Conservation (phyloP, 1,284 basidiomycete species). For the Flammula alnicola region DNA sequence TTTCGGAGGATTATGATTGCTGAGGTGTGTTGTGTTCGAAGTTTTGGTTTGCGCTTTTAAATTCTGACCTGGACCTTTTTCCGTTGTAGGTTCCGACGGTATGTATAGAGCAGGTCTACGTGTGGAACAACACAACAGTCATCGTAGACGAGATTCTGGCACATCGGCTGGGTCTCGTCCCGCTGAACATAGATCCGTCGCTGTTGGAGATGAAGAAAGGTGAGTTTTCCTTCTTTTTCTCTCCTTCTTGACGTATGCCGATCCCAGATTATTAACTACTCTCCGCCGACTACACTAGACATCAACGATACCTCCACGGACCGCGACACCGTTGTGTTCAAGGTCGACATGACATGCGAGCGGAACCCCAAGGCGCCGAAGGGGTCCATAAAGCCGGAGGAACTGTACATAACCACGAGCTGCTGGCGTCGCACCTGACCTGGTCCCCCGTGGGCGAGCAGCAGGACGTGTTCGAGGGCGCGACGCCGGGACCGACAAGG, state of each 20-base stretch:
- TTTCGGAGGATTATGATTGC: conserved; percentile 92
- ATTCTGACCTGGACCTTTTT: conserved; percentile 10
- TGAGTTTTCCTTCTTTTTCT: conserved; percentile 19
- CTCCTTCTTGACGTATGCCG: no score
- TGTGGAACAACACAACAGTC: conserved; percentile 96
- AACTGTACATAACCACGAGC: conserved; percentile 75
- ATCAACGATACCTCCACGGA: conserved; percentile 75
- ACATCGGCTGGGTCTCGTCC: conserved; percentile 90
- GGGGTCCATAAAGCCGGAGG: conserved; percentile 60
- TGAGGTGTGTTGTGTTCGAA: conserved; percentile 62
- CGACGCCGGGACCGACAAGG: conserved; percentile 75
- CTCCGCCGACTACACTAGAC: conserved; percentile 25
- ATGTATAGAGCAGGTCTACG: conserved; percentile 92
- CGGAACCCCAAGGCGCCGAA: conserved; percentile 58
- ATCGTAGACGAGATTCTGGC: conserved; percentile 95
- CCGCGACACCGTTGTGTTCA: conserved; percentile 92
- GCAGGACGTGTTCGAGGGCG: conserved; percentile 50
- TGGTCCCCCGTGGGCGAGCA: conserved; percentile 94
- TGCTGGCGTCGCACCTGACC: conserved; percentile 79
- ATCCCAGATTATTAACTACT: neutral
- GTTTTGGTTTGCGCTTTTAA: neutral
- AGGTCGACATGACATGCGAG: conserved; percentile 75
- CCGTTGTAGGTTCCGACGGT: conserved; percentile 82
- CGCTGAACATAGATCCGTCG: conserved; percentile 86
- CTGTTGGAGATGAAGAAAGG: conserved; percentile 52